Evolutionary conservation across 1,139 yeast species (phyloP), one percentile per base, ranked within the genome.

Genomic region (Magnusiomyces suaveolens): DNA sequence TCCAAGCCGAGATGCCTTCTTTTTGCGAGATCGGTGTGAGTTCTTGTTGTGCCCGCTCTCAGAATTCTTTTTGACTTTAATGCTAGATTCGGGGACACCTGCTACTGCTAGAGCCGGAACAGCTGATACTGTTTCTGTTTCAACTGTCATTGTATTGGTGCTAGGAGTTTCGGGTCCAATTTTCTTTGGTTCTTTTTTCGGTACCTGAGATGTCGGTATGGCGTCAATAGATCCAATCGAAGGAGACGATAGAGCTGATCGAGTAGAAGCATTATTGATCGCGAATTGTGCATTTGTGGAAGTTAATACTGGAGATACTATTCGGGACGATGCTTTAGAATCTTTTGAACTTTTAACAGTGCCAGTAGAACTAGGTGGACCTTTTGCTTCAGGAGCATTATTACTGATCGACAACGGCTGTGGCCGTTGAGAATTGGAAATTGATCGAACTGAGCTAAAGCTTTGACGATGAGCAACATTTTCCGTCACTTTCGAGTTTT

Each of bases 61-160:
- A 32, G 65, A 64, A 55, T 69, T 65, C 52, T 66, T 66, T 53
- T 66, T 68, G 38, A 66, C 58, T 44, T 64, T 60, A 51, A 67
- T 58, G 33, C 60, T 59, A 23, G 57, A 24, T 29, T 38, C 43
- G 23, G 36, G 51, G 23, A 54, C 62, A 8, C 58, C 62, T 6
- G 62, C 62, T 12, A 69, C 69, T 1, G 68, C 67, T 33, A 69
- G 60, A 2, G 69, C 62, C 20, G 73, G 70, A 1, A 69, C 70
- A 1, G 72, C 72, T 1, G 70, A 59, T 10, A 73, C 76, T 0
- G 75, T 72, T 58, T 73, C 76, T 0, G 75, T 73, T 59, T 73
- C 76, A 21, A 73, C 76, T 3, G 72, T 70, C 72, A 70, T 68
- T 50, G 64, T 62, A 36, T 62, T 59, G 3, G 54, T 33, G n/a